Base-by-base conservation (phyloP, 2,329 filamentous ascomycete species). In the Ustulina deusta region DNA sequence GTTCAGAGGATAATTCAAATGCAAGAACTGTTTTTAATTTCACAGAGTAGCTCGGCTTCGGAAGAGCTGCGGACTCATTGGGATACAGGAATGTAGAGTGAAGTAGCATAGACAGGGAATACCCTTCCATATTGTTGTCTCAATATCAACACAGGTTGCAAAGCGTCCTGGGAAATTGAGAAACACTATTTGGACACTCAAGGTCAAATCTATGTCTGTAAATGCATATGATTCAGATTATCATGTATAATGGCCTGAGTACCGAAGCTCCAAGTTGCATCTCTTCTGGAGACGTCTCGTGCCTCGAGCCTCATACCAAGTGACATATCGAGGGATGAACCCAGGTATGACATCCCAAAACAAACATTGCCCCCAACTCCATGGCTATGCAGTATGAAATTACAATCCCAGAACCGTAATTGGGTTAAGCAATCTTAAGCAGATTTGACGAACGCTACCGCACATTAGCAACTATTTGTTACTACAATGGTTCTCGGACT, bases 301-400 rank as follows among this genome's bases (percentile, higher is more conserved):
- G n/a, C 27, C 44, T 54, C 34, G 6, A 48, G 20, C 27, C 25
- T n/a, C 22, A 15, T 40, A 38, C 1, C 15, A 5, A 20, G 40
- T 22, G 20, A n/a, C 58, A 63, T 34, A 27, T 29, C 9, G 13
- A 20, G n/a, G 13, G 34, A 25, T 27, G 13, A 59, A 44, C 9
- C 36, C 32, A 55, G 42, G 48, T 42, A 59, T 49, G 11, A 34
- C 36, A 22, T 56, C 22, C 32, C 20, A 40, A 61, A 61, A 52
- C 11, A 62, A 65, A 52, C 48, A 64, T 58, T 52, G 40, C 56
- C 65, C 73, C 11, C 49, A 76, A 78, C 76, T 74, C 76, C 76
- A 52, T 72, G 70, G 76, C 76, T 77, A 77, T 77, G 75, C 73
- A 69, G 60, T 72, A 59, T 63, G 25, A 66, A 38, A 62, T 36